Percentiles rank a stretch among this genome's conserved stretches.
Evolutionary conservation across 73 alveolate genomes (phyloP).

Genomic region (Paramecium sonneborni): DNA sequence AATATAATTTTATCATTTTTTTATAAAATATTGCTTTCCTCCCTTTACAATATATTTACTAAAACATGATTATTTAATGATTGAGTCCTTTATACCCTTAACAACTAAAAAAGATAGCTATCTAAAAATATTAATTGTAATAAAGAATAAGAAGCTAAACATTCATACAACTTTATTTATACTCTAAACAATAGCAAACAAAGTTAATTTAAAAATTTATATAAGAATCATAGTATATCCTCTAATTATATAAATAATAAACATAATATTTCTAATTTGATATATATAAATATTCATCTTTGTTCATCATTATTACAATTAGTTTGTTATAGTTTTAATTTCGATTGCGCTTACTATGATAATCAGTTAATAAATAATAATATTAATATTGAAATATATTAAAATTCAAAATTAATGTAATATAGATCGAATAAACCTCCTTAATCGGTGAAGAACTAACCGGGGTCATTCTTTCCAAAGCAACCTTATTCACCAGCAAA

Average conservation of each 20-base stretch:
- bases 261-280: too few species aligned
- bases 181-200: too few species aligned
- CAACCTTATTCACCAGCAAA: slow-evolving; percentile 48
- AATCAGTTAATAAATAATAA: background rate
- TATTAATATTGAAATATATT: background rate
- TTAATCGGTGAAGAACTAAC: slow-evolving; percentile 32
- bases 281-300: too few species aligned
- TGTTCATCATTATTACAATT: too few species aligned
- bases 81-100: background rate
- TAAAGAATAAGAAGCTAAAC: too few species aligned
- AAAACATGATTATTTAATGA: background rate
- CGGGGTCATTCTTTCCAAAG: slow-evolving; percentile 14
- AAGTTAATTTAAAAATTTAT: too few species aligned
- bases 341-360: background rate
- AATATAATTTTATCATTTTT: slow-evolving; percentile 9
- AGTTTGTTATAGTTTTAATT: background rate
- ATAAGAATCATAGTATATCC: too few species aligned
- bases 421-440: slow-evolving; percentile 9
- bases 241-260: too few species aligned
- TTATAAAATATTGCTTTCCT: background rate
- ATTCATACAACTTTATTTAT: too few species aligned
- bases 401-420: background rate
- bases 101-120: too few species aligned
- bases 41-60: background rate
- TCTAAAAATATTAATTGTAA: too few species aligned